Evolutionary conservation across 139 green algal species (phyloP), one percentile per base, ranked within the genome.

Genomic region (Coelastrella sp.): DNA sequence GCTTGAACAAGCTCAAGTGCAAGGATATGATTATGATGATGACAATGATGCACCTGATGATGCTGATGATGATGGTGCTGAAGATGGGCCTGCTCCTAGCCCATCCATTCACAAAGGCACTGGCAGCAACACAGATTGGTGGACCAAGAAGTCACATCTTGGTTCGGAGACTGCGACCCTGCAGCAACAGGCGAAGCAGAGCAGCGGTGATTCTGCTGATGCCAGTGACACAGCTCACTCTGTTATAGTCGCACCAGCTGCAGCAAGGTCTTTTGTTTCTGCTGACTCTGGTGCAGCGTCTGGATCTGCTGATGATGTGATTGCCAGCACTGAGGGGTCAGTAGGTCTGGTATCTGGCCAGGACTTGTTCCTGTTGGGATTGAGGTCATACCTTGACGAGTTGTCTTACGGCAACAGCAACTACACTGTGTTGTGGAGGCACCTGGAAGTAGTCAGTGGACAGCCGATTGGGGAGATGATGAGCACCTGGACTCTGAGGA

Each of bases 121-220:
- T 35, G n/a, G 75, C 34, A 50, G 75, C 75, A 57, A 25, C 53
- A 57, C 3, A 40, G 34, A 40, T 5, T 81, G 73, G 73, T 81
- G 73, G 73, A 81, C 73, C 2, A 68, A 66, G 32, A 60, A 37
- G 5, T 53, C 73, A 23, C 73, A 81, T 9, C 23, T 81, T 25
- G 73, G 73, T 15, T 17, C 27, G 4, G 27, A 48, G 27, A 53
- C 34, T 30, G 75, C 53, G 19, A 17, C 51, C 35, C 9, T 82
- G 75, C 38, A 37, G 5, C 51, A 81, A 30, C 60, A 68, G 63
- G 30, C 84, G 0, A 90, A 92, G 41, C 73, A 83, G 41, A 86
- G 45, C 66, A 67, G 64, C 62, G n/a, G n/a, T 5, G 60, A 30
- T n/a, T 5, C 25, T 30, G 5, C 30, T 51, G 41, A 41, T 32